A percentile compares a stretch with the other conserved stretches of the same genome.
phyloP scores from a whole-genome alignment of 148 eudicot species.

The Fallopia convolvulus region DNA sequence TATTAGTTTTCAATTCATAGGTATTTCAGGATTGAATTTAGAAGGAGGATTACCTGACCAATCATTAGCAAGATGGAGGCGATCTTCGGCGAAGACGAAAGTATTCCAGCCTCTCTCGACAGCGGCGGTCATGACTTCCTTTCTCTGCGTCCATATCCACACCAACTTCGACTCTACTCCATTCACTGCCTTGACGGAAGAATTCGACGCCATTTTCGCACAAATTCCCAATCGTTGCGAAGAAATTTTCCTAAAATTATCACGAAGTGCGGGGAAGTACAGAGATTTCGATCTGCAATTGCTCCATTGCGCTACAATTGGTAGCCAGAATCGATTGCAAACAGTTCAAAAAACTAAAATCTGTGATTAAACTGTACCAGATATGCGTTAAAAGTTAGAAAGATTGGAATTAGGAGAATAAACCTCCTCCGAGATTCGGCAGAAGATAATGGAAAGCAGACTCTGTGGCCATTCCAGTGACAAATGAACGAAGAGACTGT shows the following conservation, averaged over 20 bases:
- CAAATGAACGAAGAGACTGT: not conserved
- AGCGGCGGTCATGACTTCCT: slow-evolving; percentile 84
- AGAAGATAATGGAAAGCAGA: not conserved
- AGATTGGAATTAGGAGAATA: not conserved
- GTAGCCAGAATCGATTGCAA: slow-evolving; percentile 2
- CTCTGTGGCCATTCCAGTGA: not conserved
- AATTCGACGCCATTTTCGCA: slow-evolving; percentile 23
- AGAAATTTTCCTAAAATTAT: slow-evolving; percentile 1
- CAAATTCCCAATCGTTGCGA: slow-evolving; percentile 18
- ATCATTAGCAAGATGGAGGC: slow-evolving; percentile 39
- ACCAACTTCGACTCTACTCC: slow-evolving; percentile 45
- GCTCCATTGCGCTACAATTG: slow-evolving; percentile 35
- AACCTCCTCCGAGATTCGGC: not conserved
- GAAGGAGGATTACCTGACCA: slow-evolving; percentile 53
- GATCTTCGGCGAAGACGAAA: slow-evolving; percentile 44
- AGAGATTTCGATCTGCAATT: slow-evolving; percentile 21
- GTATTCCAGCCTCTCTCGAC: slow-evolving; percentile 93
- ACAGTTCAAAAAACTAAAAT: not conserved
- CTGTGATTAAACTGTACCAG: not conserved
- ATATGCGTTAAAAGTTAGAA: not conserved
- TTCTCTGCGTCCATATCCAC: slow-evolving; percentile 88
- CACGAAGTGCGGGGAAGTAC: not conserved
- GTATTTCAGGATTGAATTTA: not conserved
- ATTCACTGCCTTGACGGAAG: slow-evolving; percentile 9
- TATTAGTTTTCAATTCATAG: not conserved